These are phyloP conservation scores for Colletotrichum tabaci DNA, from an alignment of 2,329 filamentous ascomycete genomes.

Conservation along the genomic window DNA sequence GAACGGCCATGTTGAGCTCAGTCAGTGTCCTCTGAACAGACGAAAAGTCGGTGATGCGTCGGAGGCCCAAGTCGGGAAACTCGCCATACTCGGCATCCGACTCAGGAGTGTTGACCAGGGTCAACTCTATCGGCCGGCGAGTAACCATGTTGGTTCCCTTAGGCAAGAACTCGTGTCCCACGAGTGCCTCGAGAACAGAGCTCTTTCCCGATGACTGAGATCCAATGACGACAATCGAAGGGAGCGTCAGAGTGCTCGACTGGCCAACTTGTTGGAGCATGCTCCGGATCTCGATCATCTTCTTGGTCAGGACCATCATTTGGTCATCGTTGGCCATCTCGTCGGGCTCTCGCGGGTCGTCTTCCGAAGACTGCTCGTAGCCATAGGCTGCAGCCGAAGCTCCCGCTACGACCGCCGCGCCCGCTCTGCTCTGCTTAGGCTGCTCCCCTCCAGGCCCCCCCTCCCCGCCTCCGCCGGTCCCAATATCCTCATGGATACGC, in stretches of 20 bases:
- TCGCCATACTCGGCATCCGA: constrained; percentile 93
- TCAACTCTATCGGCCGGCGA: constrained; percentile 93
- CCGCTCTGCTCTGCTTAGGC: constrained; percentile 72
- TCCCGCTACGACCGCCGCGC: constrained; percentile 75
- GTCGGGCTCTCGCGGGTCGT: constrained; percentile 73
- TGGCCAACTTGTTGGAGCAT: constrained; percentile 94
- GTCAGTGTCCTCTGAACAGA: constrained; percentile 95
- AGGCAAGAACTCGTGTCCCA: constrained; percentile 96
- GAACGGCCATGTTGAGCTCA: constrained; percentile 93
- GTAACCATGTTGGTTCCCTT: constrained; percentile 99
- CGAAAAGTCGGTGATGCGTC: constrained; percentile 91
- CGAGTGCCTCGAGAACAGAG: constrained; percentile 95
- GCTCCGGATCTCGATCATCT: constrained; percentile 99
- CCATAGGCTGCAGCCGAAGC: constrained; percentile 85
- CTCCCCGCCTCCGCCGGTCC: constrained; percentile 62
- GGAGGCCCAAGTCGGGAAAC: constrained; percentile 91
- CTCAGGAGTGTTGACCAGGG: constrained; percentile 93
- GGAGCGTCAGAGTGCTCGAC: constrained; percentile 87
- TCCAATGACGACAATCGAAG: constrained; percentile 98
- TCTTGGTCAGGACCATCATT: constrained; percentile 99
- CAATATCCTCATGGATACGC: constrained; percentile 72
- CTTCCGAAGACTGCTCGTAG: constrained; percentile 77
- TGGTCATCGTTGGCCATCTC: constrained; percentile 90
- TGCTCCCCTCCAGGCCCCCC: constrained; percentile 67
- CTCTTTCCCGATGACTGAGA: constrained; percentile 99